Evolutionary conservation across 345 rosid species (phyloP), one percentile per base, ranked within the genome.

Genomic region (Citrus maxima): DNA sequence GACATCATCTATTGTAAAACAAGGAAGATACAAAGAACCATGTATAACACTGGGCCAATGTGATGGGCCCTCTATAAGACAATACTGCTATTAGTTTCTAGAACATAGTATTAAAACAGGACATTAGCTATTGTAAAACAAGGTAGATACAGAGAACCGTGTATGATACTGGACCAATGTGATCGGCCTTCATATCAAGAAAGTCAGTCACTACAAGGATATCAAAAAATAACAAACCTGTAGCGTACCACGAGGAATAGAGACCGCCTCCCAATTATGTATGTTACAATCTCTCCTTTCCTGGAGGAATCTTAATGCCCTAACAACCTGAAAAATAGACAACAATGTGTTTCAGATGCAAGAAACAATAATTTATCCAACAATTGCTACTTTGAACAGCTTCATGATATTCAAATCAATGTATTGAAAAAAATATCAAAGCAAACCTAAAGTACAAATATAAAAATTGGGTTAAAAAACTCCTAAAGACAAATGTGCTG

Each of bases 201-300:
- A 75, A 78, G 37, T 67, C 28, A 67, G 67, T 68, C 40, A 56
- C 54, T 22, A 64, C 69, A 74, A 61, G 73, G 80, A 67, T 58
- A 30, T 54, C 55, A 79, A 24, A 3, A 27, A 75, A 85, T 81
- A 81, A 87, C 97, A 86, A 81, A 95, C 99, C 98, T 95, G 98
- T 80, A 95, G 98, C 40, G 99, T 93, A 77, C 99, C 99, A 76
- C 99, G 97, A 69, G 96, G 93, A 77, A 95, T 89, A 77, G 87
- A 84, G 82, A 92, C 89, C 75, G 88, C 89, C 82, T 87, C 88
- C 90, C 94, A 93, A 78, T 87, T 88, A 67, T 87, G 78, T 46
- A 54, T 63, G 81, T 87, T 77, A 30, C 87, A 85, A 72, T 86
- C 90, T 62, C 86, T 87, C 42, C 90, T 88, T 75, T 78, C 79